phyloP scores from a whole-genome alignment of 2,329 filamentous ascomycete species.

The Decorospora gaudefroyi region DNA sequence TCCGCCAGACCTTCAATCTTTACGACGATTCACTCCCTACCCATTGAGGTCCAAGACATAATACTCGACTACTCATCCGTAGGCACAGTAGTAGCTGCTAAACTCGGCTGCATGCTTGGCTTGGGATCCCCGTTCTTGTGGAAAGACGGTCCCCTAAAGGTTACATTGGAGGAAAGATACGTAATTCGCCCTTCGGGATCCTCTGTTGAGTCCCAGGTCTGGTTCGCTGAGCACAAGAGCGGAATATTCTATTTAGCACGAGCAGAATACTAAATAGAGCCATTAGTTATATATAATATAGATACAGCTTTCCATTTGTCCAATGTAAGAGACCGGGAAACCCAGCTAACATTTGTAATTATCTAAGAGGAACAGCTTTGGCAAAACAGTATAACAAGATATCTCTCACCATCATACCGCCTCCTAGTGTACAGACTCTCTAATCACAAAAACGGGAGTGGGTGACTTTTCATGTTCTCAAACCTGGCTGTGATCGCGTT shows the following conservation, averaged over 20 bases:
- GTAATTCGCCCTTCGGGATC: slow-evolving; percentile 6
- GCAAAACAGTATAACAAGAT: neutral
- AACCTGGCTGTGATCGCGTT: neutral
- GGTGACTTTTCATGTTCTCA: neutral
- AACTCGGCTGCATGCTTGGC: slow-evolving; percentile 16
- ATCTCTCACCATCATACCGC: neutral
- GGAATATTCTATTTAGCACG: slow-evolving; percentile 15
- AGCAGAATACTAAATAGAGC: too few species aligned
- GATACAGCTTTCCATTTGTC: neutral
- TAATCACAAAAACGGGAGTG: neutral
- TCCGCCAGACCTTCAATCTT: slow-evolving; percentile 9
- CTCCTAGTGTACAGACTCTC: neutral
- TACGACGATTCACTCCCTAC: slow-evolving; percentile 10
- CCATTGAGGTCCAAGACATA: slow-evolving; percentile 12
- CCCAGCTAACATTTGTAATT: neutral
- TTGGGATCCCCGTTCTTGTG: slow-evolving; percentile 16
- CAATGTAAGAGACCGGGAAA: neutral
- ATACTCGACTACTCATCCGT: slow-evolving; percentile 10
- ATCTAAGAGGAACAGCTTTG: neutral
- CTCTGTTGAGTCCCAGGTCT: slow-evolving; percentile 14
- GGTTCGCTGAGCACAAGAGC: slow-evolving; percentile 14
- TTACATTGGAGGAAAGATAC: slow-evolving; percentile 15
- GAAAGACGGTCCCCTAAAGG: slow-evolving; percentile 12
- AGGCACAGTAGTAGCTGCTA: slow-evolving; percentile 14
- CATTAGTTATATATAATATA: too few species aligned